Conservation (phyloP, 441 rosid genomes). For the Syzygium syzygioides region DNA sequence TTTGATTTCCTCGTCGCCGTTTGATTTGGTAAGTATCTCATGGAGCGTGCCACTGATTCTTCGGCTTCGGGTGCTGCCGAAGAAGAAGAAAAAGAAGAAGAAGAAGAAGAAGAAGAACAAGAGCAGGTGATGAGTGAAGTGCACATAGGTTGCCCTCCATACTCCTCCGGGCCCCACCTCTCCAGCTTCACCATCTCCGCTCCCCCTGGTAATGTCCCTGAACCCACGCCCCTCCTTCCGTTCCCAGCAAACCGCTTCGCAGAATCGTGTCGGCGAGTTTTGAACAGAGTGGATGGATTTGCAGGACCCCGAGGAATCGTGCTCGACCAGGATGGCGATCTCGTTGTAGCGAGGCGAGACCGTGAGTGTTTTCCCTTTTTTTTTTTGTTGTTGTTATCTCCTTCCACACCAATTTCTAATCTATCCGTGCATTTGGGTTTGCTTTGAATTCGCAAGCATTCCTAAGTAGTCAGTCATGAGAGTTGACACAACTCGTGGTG, state of each 20-base stretch:
- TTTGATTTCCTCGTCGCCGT: not conserved
- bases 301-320: conserved; percentile 9
- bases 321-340: conserved; percentile 84
- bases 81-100: conserved; percentile 20
- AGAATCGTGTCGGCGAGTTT: conserved; percentile 17
- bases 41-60: not conserved
- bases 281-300: conserved; percentile 21
- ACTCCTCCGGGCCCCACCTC: conserved; percentile 40
- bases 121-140: conserved; percentile 80
- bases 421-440: not conserved
- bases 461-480: not conserved
- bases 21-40: not conserved
- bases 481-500: not conserved
- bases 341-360: conserved; percentile 57
- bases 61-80: not conserved
- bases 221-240: not conserved
- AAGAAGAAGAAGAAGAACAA: conserved; percentile 11
- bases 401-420: not conserved
- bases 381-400: too few relatives aligned
- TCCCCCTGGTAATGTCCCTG: conserved; percentile 37
- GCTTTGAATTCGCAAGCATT: not conserved
- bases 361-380: too few relatives aligned
- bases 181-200: conserved; percentile 55
- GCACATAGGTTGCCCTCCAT: conserved; percentile 75
- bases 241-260: conserved; percentile 21